phyloP scores from a whole-genome alignment of 1,284 basidiomycete genomes.

The Trichosporon sp. region DNA sequence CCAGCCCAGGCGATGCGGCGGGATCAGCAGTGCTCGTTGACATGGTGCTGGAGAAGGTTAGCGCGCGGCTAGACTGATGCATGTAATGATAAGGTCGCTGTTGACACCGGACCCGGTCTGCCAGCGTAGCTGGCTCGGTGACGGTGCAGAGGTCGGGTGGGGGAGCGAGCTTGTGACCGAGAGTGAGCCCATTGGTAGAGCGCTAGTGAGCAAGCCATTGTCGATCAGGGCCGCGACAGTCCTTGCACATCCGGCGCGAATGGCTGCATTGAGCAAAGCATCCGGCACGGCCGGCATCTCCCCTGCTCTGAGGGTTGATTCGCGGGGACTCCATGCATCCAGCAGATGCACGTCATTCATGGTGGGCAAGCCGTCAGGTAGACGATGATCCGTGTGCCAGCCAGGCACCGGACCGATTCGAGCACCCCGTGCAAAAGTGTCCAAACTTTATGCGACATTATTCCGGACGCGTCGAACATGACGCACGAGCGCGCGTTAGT shows the following conservation, averaged over 20 bases:
- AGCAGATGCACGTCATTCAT: not conserved
- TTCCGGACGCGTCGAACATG: not conserved
- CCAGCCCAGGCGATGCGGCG: not conserved
- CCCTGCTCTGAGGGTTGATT: not conserved
- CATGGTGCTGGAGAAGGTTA: not conserved
- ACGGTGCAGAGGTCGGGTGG: not conserved
- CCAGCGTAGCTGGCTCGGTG: no score
- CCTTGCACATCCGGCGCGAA: not conserved
- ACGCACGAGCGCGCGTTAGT: not conserved
- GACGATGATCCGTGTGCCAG: not conserved
- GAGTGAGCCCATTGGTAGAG: not conserved
- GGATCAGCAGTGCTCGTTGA: not conserved
- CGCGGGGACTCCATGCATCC: not conserved
- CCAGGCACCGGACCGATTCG: slow-evolving; percentile 1
- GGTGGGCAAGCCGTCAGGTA: not conserved
- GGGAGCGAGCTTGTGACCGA: not conserved
- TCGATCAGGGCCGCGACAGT: not conserved
- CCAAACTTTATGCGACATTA: not conserved
- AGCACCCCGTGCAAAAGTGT: not conserved
- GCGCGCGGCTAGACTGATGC: not conserved
- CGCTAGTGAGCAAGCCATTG: not conserved
- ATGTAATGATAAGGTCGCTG: not conserved
- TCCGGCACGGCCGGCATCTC: no score
- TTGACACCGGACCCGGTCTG: no score
- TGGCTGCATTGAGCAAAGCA: not conserved